Conservation (phyloP, 306 rosid genomes). For the Cicer yamashitae region DNA sequence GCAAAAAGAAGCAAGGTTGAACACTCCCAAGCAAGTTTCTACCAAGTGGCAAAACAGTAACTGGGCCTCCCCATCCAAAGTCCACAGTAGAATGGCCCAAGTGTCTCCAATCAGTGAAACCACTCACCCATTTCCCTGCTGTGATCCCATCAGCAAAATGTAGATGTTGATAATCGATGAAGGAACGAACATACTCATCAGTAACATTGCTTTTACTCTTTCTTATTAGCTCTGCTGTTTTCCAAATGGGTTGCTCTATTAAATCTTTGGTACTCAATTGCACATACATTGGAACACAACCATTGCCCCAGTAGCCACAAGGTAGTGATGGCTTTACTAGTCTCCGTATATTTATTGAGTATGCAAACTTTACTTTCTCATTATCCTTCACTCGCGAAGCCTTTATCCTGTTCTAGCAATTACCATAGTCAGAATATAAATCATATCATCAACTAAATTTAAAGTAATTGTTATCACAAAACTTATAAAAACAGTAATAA, state of each 20-base stretch:
- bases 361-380: conserved; percentile 74
- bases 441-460: not conserved
- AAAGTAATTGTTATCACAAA: too few relatives aligned
- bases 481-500: too few relatives aligned
- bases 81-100: conserved; percentile 84
- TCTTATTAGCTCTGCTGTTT: conserved; percentile 70
- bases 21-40: conserved; percentile 74
- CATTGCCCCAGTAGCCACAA: conserved; percentile 84
- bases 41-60: conserved; percentile 77
- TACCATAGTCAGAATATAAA: not conserved
- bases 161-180: conserved; percentile 68
- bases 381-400: conserved; percentile 51
- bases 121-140: conserved; percentile 74
- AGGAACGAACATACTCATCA: conserved; percentile 75
- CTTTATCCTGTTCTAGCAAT: conserved; percentile 55
- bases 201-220: conserved; percentile 72
- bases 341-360: conserved; percentile 67
- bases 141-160: conserved; percentile 72
- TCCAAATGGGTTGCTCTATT: conserved; percentile 66
- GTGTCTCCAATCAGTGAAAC: conserved; percentile 94
- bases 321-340: conserved; percentile 66
- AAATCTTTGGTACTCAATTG: conserved; percentile 59
- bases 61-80: conserved; percentile 97
- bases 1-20: conserved; percentile 88
- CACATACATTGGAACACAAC: conserved; percentile 80